Evolutionary conservation across 495 filamentous ascomycete species (phyloP).

Genomic region (Bryoglossum gracile): DNA sequence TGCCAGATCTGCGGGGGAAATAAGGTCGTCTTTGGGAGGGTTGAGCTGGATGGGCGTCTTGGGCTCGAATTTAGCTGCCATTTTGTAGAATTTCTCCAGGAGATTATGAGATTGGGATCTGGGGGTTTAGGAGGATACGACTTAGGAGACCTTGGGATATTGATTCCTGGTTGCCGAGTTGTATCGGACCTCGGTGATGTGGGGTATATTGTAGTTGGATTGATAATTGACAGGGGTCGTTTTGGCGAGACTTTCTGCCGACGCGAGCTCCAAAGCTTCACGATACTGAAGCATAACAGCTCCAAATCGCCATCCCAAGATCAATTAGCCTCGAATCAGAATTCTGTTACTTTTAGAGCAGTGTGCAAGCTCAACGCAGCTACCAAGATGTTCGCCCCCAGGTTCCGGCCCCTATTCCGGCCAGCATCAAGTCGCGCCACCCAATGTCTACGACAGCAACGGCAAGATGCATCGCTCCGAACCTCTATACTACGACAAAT

Average conservation of each 20-base stretch:
- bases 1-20: conserved; percentile 64
- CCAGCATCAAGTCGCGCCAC: conserved; percentile 11
- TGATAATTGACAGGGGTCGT: neutral
- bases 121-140: neutral
- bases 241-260: neutral
- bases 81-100: conserved; percentile 19
- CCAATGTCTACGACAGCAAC: conserved; percentile 22
- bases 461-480: conserved; percentile 7
- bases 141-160: neutral
- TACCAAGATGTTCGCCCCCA: conserved; percentile 19
- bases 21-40: conserved; percentile 83
- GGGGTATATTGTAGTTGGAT: neutral
- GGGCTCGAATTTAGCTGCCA: conserved; percentile 72
- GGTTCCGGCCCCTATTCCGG: conserved; percentile 9
- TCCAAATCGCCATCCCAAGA: no score
- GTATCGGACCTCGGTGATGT: neutral
- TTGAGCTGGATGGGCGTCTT: conserved; percentile 74
- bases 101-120: neutral
- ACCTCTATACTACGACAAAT: conserved; percentile 14
- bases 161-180: neutral
- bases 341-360: no score
- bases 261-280: neutral
- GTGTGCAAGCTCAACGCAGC: no score
- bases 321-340: no score
- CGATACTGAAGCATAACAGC: no score